phyloP scores from a whole-genome alignment of 2,329 filamentous ascomycete genomes.

The Teratosphaeria gauchensis region DNA sequence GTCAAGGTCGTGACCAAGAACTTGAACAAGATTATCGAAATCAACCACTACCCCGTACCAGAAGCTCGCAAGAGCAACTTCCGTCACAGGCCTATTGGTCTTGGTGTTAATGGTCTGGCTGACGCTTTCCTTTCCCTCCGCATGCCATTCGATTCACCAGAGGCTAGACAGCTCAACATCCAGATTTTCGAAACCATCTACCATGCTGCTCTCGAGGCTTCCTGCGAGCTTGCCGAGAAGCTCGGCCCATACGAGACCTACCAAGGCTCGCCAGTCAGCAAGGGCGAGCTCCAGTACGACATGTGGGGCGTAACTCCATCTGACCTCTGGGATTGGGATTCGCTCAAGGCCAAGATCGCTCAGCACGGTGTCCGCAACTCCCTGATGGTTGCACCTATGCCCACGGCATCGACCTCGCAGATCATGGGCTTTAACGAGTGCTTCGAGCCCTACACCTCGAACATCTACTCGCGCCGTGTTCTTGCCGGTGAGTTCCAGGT shows the following conservation, averaged over 20 bases:
- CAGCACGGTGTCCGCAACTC: slow-evolving; percentile 93
- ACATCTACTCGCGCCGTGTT: slow-evolving; percentile 98
- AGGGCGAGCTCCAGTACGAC: slow-evolving; percentile 94
- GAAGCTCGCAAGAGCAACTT: slow-evolving; percentile 95
- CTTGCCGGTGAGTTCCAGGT: slow-evolving; percentile 98
- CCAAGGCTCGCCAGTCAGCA: slow-evolving; percentile 83
- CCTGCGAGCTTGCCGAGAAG: slow-evolving; percentile 73
- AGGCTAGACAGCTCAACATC: slow-evolving; percentile 88
- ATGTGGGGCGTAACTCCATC: slow-evolving; percentile 95
- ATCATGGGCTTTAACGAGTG: slow-evolving; percentile 99
- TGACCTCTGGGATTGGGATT: slow-evolving; percentile 92
- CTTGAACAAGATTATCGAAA: slow-evolving; percentile 95
- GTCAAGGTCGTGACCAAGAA: slow-evolving; percentile 87
- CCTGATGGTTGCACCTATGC: slow-evolving; percentile 91
- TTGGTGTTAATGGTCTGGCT: slow-evolving; percentile 94
- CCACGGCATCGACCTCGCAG: slow-evolving; percentile 92
- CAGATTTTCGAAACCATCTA: slow-evolving; percentile 99
- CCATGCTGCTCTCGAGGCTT: slow-evolving; percentile 85
- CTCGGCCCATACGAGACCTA: slow-evolving; percentile 83
- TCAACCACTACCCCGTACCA: slow-evolving; percentile 95
- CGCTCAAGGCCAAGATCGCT: slow-evolving; percentile 81
- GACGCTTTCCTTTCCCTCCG: slow-evolving; percentile 96
- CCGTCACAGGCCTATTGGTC: slow-evolving; percentile 88
- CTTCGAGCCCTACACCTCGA: slow-evolving; percentile 99
- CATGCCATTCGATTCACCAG: slow-evolving; percentile 91